A percentile compares a stretch with the other conserved stretches of the same genome.
Evolutionary conservation across 441 rosid species (phyloP).

Genomic region (Syzygium syzygioides): DNA sequence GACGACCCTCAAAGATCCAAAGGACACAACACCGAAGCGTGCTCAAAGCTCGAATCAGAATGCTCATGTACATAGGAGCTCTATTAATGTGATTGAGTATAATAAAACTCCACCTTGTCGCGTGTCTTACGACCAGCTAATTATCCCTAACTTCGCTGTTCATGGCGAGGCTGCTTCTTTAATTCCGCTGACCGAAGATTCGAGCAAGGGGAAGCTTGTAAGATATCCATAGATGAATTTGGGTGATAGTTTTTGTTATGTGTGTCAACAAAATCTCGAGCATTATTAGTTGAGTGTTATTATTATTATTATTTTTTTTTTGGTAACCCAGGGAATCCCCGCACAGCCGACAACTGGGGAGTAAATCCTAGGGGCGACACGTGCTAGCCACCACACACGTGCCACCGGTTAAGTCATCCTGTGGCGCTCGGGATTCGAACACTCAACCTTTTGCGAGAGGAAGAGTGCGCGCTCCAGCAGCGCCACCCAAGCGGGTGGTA

Average conservation of each 20-base stretch:
- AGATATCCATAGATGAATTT: not conserved
- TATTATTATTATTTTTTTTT: too few relatives aligned
- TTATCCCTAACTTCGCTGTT: slow-evolving; percentile 42
- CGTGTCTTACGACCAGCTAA: slow-evolving; percentile 11
- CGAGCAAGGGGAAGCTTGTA: slow-evolving; percentile 54
- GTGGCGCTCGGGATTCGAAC: too few relatives aligned
- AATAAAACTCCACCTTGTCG: not conserved
- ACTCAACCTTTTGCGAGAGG: too few relatives aligned
- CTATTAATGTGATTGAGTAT: not conserved
- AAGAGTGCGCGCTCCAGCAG: too few relatives aligned
- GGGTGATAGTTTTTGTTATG: not conserved
- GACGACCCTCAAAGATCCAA: slow-evolving; percentile 14
- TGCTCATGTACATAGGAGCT: not conserved
- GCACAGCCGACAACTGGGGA: too few relatives aligned
- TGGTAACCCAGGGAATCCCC: too few relatives aligned
- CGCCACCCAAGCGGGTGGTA: too few relatives aligned
- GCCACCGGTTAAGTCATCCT: too few relatives aligned
- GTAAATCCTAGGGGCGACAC: too few relatives aligned
- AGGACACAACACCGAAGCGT: slow-evolving; percentile 2
- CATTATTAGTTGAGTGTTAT: not conserved
- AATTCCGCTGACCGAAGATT: slow-evolving; percentile 44
- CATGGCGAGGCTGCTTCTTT: slow-evolving; percentile 50
- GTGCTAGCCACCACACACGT: too few relatives aligned
- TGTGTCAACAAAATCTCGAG: not conserved
- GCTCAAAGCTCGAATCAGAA: not conserved